Evolutionary conservation across 495 filamentous ascomycete species (phyloP).

Genomic region (Tuber calosporum): DNA sequence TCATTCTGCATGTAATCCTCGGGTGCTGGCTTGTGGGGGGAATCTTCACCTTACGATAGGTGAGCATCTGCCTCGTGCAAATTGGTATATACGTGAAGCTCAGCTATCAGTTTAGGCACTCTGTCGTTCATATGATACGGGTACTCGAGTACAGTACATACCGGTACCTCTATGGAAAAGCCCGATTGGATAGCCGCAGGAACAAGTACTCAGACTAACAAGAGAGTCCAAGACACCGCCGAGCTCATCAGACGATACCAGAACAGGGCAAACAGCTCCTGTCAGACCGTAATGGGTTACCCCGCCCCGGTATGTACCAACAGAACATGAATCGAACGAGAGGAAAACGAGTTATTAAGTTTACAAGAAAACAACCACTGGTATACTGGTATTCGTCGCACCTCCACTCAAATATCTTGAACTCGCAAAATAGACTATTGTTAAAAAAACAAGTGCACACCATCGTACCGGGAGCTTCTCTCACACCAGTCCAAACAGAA

Average conservation of each 20-base stretch:
- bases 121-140: neutral
- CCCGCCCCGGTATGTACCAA: neutral
- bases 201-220: neutral
- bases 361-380: neutral
- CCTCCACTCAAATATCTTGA: neutral
- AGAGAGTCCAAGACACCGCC: neutral
- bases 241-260: neutral
- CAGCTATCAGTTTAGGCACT: no score
- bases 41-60: no score
- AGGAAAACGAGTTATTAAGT: neutral
- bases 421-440: neutral
- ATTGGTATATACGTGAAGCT: neutral
- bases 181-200: neutral
- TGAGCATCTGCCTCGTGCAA: neutral
- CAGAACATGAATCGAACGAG: neutral
- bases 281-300: neutral
- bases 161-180: neutral
- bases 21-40: neutral
- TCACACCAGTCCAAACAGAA: neutral
- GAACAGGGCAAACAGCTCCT: neutral
- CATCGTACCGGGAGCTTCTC: neutral
- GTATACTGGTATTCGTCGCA: neutral
- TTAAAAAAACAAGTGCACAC: neutral
- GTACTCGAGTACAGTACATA: no score
- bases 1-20: neutral